Conservation (phyloP, 176 grass and related monocot species). For the Oryza nivara region DNA sequence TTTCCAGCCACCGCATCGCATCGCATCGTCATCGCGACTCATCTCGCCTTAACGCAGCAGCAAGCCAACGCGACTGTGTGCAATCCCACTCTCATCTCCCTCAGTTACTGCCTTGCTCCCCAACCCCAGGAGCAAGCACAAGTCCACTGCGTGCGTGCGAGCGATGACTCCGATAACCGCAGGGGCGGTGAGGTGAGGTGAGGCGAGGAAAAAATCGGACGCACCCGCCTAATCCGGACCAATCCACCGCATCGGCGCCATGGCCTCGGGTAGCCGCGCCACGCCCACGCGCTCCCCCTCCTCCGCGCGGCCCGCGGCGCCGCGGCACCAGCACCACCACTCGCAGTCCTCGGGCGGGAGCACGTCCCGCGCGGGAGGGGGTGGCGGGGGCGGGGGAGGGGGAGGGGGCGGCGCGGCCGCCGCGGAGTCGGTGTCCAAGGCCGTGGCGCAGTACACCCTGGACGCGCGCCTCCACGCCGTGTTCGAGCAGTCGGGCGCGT, state of each 20-base stretch:
- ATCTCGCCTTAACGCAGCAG: neutral
- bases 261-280: slow-evolving; percentile 75
- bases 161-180: slow-evolving; percentile 30
- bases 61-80: slow-evolving; percentile 3
- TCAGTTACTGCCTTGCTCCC: slow-evolving; percentile 33
- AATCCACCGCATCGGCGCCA: slow-evolving; percentile 25
- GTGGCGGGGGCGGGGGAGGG: neutral
- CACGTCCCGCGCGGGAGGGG: slow-evolving; percentile 52
- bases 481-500: slow-evolving; percentile 94
- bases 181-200: slow-evolving; percentile 36
- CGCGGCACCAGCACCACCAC: slow-evolving; percentile 48
- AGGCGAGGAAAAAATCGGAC: slow-evolving; percentile 26
- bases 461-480: slow-evolving; percentile 93
- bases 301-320: slow-evolving; percentile 46
- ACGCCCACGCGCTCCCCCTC: slow-evolving; percentile 47
- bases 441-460: slow-evolving; percentile 87
- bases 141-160: slow-evolving; percentile 8
- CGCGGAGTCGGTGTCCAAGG: slow-evolving; percentile 88
- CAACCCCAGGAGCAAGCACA: neutral
- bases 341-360: slow-evolving; percentile 70
- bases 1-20: slow-evolving; percentile 38
- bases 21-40: slow-evolving; percentile 37
- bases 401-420: slow-evolving; percentile 37
- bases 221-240: slow-evolving; percentile 41
- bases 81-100: slow-evolving; percentile 25